phyloP scores from a whole-genome alignment of 495 filamentous ascomycete species.

The Terfezia boudieri region DNA sequence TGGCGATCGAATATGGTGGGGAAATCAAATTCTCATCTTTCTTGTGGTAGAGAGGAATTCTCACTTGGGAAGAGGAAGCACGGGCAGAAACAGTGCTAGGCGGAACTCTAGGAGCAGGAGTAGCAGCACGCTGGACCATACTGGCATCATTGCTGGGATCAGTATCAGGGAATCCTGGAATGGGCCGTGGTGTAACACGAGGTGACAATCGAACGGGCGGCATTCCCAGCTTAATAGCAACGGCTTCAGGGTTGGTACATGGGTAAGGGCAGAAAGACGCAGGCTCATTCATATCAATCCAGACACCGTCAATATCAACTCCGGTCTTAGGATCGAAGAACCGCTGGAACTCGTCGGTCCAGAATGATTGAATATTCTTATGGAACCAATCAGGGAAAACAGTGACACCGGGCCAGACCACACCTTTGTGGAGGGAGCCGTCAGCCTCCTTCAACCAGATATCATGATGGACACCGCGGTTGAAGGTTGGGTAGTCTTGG shows the following conservation, averaged over 20 bases:
- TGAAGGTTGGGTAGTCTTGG: constrained; percentile 40
- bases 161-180: constrained; percentile 36
- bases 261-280: constrained; percentile 51
- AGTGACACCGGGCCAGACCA: constrained; percentile 69
- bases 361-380: constrained; percentile 35
- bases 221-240: constrained; percentile 30
- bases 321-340: constrained; percentile 48
- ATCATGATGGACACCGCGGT: constrained; percentile 35
- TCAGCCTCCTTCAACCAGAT: constrained; percentile 44
- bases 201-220: constrained; percentile 40
- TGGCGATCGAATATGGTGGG: constrained; percentile 55
- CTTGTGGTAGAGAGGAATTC: neutral
- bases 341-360: constrained; percentile 44
- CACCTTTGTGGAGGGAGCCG: constrained; percentile 47
- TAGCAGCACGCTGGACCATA: neutral
- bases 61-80: neutral
- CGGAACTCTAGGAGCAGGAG: constrained; percentile 6
- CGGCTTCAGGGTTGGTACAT: constrained; percentile 36
- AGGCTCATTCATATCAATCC: constrained; percentile 78
- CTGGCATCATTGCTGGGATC: neutral
- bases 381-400: constrained; percentile 70
- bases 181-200: constrained; percentile 32
- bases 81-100: neutral
- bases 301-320: constrained; percentile 64
- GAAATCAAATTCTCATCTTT: constrained; percentile 33